Base-by-base conservation (phyloP, 2,329 filamentous ascomycete species). In the Colletotrichum salicis region DNA sequence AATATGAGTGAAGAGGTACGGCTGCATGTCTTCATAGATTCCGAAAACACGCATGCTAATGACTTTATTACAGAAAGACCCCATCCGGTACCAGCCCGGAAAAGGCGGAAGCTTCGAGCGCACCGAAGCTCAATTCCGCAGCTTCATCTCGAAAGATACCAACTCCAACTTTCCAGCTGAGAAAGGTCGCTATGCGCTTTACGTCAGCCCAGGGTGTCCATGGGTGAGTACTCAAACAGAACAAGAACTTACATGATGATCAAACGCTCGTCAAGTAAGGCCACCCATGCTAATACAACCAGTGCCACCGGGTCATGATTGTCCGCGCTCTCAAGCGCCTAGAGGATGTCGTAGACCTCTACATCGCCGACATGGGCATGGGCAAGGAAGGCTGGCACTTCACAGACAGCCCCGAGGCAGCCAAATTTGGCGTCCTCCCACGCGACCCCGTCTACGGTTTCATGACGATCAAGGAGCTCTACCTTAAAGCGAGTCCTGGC, bases 241-340 rank as follows among this genome's bases (percentile, higher is more conserved):
- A 29, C 27, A 29, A 29, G 27, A 29, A 29, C 11, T 11, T 7
- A 12, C 33, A 35, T 35, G 33, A 11, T 35, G 11, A 12, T 4
- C 33, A 4, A 31, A 1, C 4, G 22, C 5, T 1, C 10, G 12
- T 19, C 7, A 69, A 52, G 8, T 29, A 4, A 29, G 27, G 27
- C 27, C 3, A 74, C n/a, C 4, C 15, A 31, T 29, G 22, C 51
- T 58, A 35, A 64, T 11, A 3, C 45, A 3, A 10, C 19, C 27
- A 82, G 91, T 92, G 93, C 13, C 93, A 95, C 78, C 88, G 93
- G 60, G 92, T 92, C 1, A 83, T 94, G 73, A 94, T 95, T 73
- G 90, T 92, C 1, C 88, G 93, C 59, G 87, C 90, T 65, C 84
- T 95, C 67, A 95, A 95, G 80, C 91, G 92, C 0, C 86, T 95